Evolutionary conservation across 345 rosid species (phyloP).

Genomic region (Trapa incisa): DNA sequence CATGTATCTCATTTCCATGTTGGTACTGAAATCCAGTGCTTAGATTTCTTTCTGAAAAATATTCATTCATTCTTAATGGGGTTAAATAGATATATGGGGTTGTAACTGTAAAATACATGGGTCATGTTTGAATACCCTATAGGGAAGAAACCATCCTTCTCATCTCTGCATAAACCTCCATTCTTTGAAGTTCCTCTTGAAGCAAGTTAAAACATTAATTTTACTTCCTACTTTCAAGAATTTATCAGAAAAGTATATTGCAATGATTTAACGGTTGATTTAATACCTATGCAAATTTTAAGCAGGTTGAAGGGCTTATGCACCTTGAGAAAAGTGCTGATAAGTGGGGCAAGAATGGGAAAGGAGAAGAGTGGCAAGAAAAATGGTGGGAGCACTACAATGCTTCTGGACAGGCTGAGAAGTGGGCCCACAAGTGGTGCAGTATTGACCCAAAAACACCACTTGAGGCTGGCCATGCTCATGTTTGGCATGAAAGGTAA

Average conservation of each 20-base stretch:
- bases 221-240: neutral
- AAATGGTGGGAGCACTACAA: conserved; percentile 90
- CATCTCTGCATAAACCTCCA: neutral
- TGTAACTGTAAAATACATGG: too few relatives aligned
- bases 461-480: conserved; percentile 87
- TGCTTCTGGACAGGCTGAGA: conserved; percentile 72
- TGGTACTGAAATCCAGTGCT: too few relatives aligned
- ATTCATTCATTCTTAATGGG: too few relatives aligned
- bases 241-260: neutral
- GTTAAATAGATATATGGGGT: too few relatives aligned
- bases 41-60: too few relatives aligned
- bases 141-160: neutral
- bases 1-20: too few relatives aligned
- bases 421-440: conserved; percentile 98
- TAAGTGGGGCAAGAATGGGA: conserved; percentile 91
- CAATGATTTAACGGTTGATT: neutral
- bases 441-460: conserved; percentile 68
- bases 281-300: conserved; percentile 1
- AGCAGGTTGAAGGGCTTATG: conserved; percentile 50
- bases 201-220: neutral
- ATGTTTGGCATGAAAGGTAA: conserved; percentile 97
- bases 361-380: conserved; percentile 88
- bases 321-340: conserved; percentile 92
- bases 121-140: too few relatives aligned
- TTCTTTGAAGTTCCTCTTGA: neutral